Conservation (phyloP, 2,329 filamentous ascomycete genomes). For the Pseudogymnoascus sp. region DNA sequence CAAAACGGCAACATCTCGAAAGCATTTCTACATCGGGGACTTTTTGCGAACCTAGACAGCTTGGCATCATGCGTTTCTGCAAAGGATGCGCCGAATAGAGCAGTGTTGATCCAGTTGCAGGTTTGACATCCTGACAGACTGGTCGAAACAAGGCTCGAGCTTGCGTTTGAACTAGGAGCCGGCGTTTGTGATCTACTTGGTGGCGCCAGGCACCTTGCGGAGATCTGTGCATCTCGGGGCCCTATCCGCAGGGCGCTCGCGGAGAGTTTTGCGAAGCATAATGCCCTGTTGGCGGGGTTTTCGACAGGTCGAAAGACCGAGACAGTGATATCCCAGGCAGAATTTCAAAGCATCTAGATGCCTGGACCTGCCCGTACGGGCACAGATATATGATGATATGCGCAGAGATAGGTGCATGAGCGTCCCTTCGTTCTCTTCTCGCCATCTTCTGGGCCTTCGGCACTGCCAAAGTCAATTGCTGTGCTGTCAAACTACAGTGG, state of each 20-base stretch:
- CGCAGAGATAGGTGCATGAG: neutral
- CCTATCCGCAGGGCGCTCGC: neutral
- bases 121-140: neutral
- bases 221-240: neutral
- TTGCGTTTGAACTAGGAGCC: neutral
- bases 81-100: neutral
- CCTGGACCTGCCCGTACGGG: too few species aligned
- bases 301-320: too few species aligned
- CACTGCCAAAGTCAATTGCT: neutral
- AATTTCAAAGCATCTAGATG: neutral
- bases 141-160: neutral
- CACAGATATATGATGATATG: neutral
- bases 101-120: neutral
- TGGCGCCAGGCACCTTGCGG: neutral
- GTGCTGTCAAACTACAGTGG: neutral
- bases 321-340: neutral
- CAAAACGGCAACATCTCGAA: neutral
- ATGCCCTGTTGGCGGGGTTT: neutral
- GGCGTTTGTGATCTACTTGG: constrained; percentile 2
- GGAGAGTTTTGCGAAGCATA: neutral
- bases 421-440: neutral
- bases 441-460: neutral
- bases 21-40: neutral
- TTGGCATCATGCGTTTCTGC: neutral
- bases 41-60: neutral